Evolutionary conservation across 2,329 filamentous ascomycete species (phyloP), one percentile per base, ranked within the genome.

Genomic region (Aspergillus oerlinghausenensis): DNA sequence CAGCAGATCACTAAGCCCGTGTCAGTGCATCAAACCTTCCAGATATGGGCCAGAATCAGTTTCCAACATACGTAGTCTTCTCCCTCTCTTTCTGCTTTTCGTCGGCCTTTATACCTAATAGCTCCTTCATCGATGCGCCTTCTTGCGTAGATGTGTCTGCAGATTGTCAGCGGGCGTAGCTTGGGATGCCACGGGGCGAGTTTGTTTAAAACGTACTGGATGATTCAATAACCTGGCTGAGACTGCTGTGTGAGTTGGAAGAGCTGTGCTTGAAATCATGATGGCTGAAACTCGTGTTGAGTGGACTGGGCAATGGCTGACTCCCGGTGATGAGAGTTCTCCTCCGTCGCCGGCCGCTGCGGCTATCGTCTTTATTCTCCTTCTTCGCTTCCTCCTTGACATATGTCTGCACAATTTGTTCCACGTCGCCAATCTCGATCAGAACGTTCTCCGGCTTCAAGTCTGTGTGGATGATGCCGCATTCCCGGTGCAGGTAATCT

Each of bases 381-480:
- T 84, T 84, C 65, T 84, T 79, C 54, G 77, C 68, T 56, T 76
- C 72, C 51, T 87, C 90, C 75, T 96, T 93, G 55, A 99, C 93
- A 62, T 95, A 93, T 59, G 90, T 92, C 77, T 96, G 93, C 57
- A 99, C 94, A 61, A 97, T 97, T 75, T 97, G 91, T 79, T 99
- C 94, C 51, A 99, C 94, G 67, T 99, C 94, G 64, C 94, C 94
- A 70, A 99, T 97, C 77, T 99, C 94, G 72, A 99, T 97, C 63
- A 99, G 81, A 32, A 99, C 94, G 70, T 99, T 99, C 73, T 99
- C 94, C 50, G 94, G 94, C 76, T 99, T 97, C 65, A 97, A 79
- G 72, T 97, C 93, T 59, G 94, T 97, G 76, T 99, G 94, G 70
- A 99, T 97, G 77, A 99, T 97, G 70, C 94, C 94, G 76, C 94